phyloP scores from a whole-genome alignment of 2,329 filamentous ascomycete genomes.

The Chalara sp. region DNA sequence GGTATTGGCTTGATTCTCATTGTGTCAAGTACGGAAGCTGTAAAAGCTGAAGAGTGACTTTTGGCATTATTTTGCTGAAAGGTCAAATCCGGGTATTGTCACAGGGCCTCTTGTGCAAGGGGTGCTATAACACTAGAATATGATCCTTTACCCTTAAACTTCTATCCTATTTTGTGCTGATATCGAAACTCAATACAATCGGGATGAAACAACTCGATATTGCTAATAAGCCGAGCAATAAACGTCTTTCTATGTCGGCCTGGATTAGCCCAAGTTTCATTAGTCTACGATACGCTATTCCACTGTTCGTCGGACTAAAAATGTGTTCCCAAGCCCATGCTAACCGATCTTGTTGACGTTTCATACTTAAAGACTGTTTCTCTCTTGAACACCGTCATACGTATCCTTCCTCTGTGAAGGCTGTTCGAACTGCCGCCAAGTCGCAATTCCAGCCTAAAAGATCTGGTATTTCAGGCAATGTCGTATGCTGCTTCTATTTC shows the following conservation, averaged over 20 bases:
- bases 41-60: not conserved
- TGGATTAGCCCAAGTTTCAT: slow-evolving; percentile 9
- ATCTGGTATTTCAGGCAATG: slow-evolving; percentile 7
- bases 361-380: slow-evolving; percentile 7
- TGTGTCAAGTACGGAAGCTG: not conserved
- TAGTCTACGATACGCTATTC: slow-evolving; percentile 4
- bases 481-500: slow-evolving; percentile 6
- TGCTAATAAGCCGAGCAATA: not conserved
- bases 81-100: not conserved
- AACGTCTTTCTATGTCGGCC: slow-evolving; percentile 2
- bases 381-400: slow-evolving; percentile 1
- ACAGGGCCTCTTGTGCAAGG: not conserved
- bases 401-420: slow-evolving; percentile 1
- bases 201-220: not conserved
- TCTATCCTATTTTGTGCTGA: not conserved
- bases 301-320: slow-evolving; percentile 7
- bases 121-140: not conserved
- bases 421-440: slow-evolving; percentile 6
- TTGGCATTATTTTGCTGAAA: not conserved
- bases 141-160: not conserved
- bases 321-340: slow-evolving; percentile 7
- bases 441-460: slow-evolving; percentile 10
- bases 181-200: not conserved
- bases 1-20: not conserved
- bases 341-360: slow-evolving; percentile 1